phyloP scores from a whole-genome alignment of 2,329 filamentous ascomycete species.

The Torrubiellomyces zombiae region DNA sequence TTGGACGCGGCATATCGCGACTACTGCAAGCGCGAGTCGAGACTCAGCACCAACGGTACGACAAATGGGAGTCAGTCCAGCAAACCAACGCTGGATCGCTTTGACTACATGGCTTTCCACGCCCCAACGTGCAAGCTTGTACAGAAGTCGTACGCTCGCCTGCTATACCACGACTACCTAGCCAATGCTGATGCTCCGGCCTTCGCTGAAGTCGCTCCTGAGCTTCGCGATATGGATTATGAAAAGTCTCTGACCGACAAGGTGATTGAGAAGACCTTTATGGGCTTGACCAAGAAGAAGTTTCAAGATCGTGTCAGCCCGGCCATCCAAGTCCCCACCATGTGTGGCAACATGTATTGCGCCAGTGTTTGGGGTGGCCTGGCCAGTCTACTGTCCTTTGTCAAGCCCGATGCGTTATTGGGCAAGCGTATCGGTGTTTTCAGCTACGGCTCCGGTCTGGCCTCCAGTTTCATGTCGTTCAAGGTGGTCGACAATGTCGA shows the following conservation, averaged over 20 bases:
- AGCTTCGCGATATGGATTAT: conserved; percentile 65
- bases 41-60: conserved; percentile 32
- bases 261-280: conserved; percentile 73
- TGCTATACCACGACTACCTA: conserved; percentile 77
- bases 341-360: conserved; percentile 56
- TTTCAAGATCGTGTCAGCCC: conserved; percentile 65
- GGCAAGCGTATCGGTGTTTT: conserved; percentile 62
- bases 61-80: conserved; percentile 27
- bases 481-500: conserved; percentile 56
- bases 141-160: conserved; percentile 66
- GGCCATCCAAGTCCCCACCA: conserved; percentile 58
- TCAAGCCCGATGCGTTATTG: conserved; percentile 44
- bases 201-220: conserved; percentile 60
- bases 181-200: conserved; percentile 46
- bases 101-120: conserved; percentile 74
- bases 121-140: conserved; percentile 78
- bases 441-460: conserved; percentile 66
- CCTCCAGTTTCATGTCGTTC: conserved; percentile 55
- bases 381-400: conserved; percentile 49
- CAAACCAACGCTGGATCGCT: conserved; percentile 58
- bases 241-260: conserved; percentile 66
- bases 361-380: conserved; percentile 63
- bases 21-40: conserved; percentile 58
- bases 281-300: conserved; percentile 68
- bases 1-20: conserved; percentile 69